Evolutionary conservation across 1,284 basidiomycete genomes (phyloP), one percentile per base, ranked within the genome.

Genomic region (Cutaneotrichosporon arboriforme): DNA sequence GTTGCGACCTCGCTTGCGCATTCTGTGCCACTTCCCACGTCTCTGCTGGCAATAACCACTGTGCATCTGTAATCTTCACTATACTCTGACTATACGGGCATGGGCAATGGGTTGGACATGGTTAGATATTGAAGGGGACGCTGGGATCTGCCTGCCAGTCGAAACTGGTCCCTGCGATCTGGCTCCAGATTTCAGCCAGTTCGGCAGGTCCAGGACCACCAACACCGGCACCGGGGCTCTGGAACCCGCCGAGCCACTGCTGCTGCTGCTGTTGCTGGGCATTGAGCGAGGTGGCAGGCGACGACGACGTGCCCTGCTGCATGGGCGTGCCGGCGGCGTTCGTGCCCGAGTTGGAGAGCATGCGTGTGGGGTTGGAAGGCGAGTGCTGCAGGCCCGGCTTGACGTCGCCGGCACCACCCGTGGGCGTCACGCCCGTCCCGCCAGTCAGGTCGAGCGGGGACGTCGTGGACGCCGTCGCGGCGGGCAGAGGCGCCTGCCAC

Each of bases 61-160:
- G 10, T 31, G 26, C 26, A n/a, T n/a, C 26, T 31, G 26, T 10
- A 31, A 7, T 10, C 26, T 31, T 31, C 26, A 31, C 26, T 31
- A 31, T 31, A 31, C 26, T 5, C 26, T 7, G 10, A 31, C 26
- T 31, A 31, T 7, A 7, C 5, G 26, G 26, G 26, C n/a, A n/a
- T n/a, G 26, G 26, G 26, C 10, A 31, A 5, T 26, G 26, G n/a
- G 9, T n/a, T n/a, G n/a, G n/a, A n/a, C n/a, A n/a, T n/a, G n/a
- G 14, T 42, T 52, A 69, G 22, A 73, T 68, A 38, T 67, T 68
- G 59, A 73, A 73, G 13, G 71, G 71, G n/a, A 73, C 69, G 54
- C 46, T 69, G 21, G 71, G 71, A 54, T 73, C 71, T 21, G 71
- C 67, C 46, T 65, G 63, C 71, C 71, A 73, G 59, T 73, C 69